Percentiles rank a stretch among this genome's conserved stretches.
phyloP scores from a whole-genome alignment of 116 monocot genomes.

The Cymodocea nodosa region DNA sequence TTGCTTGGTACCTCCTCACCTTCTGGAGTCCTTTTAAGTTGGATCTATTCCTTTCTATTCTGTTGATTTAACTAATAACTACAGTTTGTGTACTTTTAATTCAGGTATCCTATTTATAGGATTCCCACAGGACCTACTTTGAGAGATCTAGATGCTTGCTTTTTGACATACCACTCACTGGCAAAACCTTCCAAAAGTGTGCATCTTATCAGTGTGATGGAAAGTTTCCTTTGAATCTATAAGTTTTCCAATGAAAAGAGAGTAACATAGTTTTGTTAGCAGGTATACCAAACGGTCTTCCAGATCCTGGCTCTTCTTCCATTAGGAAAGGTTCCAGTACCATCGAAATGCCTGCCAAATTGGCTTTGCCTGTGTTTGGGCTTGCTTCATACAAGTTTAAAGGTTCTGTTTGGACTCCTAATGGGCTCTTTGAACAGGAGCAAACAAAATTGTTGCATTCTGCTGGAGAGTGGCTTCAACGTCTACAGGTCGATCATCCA shows the following conservation, averaged over 20 bases:
- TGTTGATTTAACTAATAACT: background rate
- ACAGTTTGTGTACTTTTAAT: background rate
- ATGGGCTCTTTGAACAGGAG: slow-evolving; percentile 32
- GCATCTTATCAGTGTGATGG: background rate
- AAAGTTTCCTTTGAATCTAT: background rate
- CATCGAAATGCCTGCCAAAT: slow-evolving; percentile 12
- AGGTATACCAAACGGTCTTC: slow-evolving; percentile 7
- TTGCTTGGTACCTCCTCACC: slow-evolving; percentile 43
- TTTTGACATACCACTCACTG: slow-evolving; percentile 57
- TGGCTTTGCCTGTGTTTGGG: slow-evolving; percentile 50
- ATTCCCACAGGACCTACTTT: slow-evolving; percentile 77
- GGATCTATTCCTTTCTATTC: background rate
- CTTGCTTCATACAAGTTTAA: slow-evolving; percentile 72
- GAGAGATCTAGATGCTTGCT: slow-evolving; percentile 73
- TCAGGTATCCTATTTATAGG: slow-evolving; percentile 92
- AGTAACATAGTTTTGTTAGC: background rate
- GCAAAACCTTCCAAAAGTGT: slow-evolving; percentile 43
- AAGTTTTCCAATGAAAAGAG: background rate
- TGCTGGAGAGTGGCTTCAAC: slow-evolving; percentile 57
- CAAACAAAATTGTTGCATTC: slow-evolving; percentile 38
- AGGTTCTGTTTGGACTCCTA: slow-evolving; percentile 55
- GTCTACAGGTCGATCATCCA: slow-evolving; percentile 54
- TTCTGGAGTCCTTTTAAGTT: slow-evolving; percentile 1
- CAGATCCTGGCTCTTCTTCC: background rate
- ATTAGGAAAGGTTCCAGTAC: slow-evolving; percentile 2